phyloP scores from a whole-genome alignment of 176 grass and related monocot species.

The Tillandsia leiboldiana region DNA sequence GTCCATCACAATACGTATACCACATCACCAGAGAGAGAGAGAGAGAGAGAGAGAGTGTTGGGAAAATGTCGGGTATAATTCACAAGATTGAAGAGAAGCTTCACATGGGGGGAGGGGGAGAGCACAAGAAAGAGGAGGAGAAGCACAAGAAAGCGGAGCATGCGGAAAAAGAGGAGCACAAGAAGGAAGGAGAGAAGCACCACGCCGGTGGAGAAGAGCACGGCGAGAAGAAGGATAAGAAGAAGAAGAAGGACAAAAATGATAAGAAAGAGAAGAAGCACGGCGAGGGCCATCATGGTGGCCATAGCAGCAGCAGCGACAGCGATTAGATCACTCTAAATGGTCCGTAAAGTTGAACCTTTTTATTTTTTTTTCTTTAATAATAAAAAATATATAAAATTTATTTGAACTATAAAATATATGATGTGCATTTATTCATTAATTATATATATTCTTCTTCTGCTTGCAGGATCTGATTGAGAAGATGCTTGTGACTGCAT shows the following conservation, averaged over 20 bases:
- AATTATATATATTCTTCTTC: no score
- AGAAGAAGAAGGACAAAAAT: constrained; percentile 48
- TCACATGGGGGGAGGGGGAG: constrained; percentile 58
- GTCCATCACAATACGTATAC: neutral
- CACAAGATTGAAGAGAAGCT: constrained; percentile 83
- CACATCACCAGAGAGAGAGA: neutral
- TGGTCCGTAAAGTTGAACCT: neutral
- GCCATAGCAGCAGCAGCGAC: constrained; percentile 65
- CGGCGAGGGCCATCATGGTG: constrained; percentile 36
- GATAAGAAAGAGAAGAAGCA: constrained; percentile 56
- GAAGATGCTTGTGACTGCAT: no score
- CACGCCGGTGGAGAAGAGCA: no score
- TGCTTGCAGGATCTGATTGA: no score
- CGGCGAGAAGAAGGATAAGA: constrained; percentile 33
- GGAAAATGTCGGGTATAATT: constrained; percentile 69
- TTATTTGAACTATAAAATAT: no score
- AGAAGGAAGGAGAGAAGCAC: constrained; percentile 11
- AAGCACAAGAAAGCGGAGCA: constrained; percentile 28
- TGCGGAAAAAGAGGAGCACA: constrained; percentile 30
- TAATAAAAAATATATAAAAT: neutral
- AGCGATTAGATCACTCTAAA: constrained; percentile 32
- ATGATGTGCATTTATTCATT: no score
- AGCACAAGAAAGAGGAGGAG: constrained; percentile 52
- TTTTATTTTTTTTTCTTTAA: neutral
- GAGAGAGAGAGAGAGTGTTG: neutral